Evolutionary conservation across 208 protist genomes (phyloP).

Genomic region (Leishmania arabica): DNA sequence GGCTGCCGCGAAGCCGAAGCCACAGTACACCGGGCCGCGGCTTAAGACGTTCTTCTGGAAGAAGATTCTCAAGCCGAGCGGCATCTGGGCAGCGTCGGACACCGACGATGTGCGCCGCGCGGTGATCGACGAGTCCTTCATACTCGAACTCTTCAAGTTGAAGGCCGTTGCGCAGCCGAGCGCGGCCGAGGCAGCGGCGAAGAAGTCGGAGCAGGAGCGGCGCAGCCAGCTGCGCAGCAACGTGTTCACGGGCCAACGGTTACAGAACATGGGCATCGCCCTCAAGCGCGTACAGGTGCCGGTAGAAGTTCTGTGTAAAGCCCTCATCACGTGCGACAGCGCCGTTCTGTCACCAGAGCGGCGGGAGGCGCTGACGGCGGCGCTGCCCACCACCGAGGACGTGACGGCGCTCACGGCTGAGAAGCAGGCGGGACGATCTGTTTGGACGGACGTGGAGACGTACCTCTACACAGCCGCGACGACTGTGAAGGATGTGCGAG

Average conservation of each 20-base stretch:
- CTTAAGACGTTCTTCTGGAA: constrained; percentile 89
- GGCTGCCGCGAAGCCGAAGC: constrained; percentile 18
- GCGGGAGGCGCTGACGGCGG: constrained; percentile 43
- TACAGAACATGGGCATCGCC: constrained; percentile 80
- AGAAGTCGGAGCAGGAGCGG: constrained; percentile 23
- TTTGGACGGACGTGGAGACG: constrained; percentile 67
- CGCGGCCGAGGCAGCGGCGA: constrained; percentile 13
- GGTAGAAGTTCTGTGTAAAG: constrained; percentile 45
- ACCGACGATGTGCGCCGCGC: constrained; percentile 16
- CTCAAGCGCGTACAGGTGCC: constrained; percentile 67
- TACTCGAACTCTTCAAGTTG: constrained; percentile 62
- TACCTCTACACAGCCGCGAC: constrained; percentile 60
- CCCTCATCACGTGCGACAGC: constrained; percentile 59
- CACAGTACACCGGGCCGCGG: constrained; percentile 45
- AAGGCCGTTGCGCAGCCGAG: constrained; percentile 22
- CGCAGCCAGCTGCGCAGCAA: constrained; percentile 41
- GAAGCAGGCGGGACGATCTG: constrained; percentile 36
- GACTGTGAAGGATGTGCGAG: constrained; percentile 57
- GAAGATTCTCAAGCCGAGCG: constrained; percentile 56
- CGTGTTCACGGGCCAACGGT: constrained; percentile 56
- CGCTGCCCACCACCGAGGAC: constrained; percentile 60
- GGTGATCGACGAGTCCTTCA: constrained; percentile 63
- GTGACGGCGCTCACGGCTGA: constrained; percentile 47
- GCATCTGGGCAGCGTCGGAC: constrained; percentile 59
- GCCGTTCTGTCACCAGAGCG: constrained; percentile 44